Evolutionary conservation across 73 alveolate species (phyloP).

Genomic region (Blepharisma stoltei): DNA sequence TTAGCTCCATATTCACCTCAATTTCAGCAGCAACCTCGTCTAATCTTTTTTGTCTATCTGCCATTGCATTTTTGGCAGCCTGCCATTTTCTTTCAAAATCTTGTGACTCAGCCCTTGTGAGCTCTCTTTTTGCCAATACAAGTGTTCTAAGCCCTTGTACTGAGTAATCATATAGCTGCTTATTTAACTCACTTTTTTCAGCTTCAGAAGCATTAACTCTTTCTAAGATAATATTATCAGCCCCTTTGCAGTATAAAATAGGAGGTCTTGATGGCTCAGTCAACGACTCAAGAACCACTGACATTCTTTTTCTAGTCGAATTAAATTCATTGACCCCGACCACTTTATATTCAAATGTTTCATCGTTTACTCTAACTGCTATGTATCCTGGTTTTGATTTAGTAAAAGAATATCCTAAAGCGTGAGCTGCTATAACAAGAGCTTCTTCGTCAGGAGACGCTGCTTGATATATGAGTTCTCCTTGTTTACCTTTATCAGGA

Average conservation of each 20-base stretch:
- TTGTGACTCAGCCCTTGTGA: slow-evolving; percentile 56
- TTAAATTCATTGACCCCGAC: slow-evolving; percentile 76
- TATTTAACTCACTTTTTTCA: neutral
- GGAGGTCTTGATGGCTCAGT: slow-evolving; percentile 19
- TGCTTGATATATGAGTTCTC: slow-evolving; percentile 70
- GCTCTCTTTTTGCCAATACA: slow-evolving; percentile 66
- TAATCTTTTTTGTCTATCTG: slow-evolving; percentile 68
- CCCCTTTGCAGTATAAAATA: slow-evolving; percentile 62
- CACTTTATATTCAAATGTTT: slow-evolving; percentile 41
- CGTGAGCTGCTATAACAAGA: slow-evolving; percentile 65
- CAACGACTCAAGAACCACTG: slow-evolving; percentile 57
- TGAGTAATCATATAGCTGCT: slow-evolving; percentile 37
- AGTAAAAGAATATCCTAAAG: slow-evolving; percentile 37
- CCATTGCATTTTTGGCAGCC: slow-evolving; percentile 52
- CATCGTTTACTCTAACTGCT: neutral
- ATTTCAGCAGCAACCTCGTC: slow-evolving; percentile 69
- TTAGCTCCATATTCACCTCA: slow-evolving; percentile 72
- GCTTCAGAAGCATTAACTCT: slow-evolving; percentile 29
- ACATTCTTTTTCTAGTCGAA: slow-evolving; percentile 85
- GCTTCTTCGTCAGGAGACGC: slow-evolving; percentile 94
- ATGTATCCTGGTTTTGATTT: slow-evolving; percentile 12
- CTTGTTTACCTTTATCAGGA: slow-evolving; percentile 42
- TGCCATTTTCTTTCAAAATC: slow-evolving; percentile 57
- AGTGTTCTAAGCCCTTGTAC: slow-evolving; percentile 67
- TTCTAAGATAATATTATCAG: slow-evolving; percentile 57